phyloP scores from a whole-genome alignment of 306 rosid genomes.

The Oxytropis ochrocephala region DNA sequence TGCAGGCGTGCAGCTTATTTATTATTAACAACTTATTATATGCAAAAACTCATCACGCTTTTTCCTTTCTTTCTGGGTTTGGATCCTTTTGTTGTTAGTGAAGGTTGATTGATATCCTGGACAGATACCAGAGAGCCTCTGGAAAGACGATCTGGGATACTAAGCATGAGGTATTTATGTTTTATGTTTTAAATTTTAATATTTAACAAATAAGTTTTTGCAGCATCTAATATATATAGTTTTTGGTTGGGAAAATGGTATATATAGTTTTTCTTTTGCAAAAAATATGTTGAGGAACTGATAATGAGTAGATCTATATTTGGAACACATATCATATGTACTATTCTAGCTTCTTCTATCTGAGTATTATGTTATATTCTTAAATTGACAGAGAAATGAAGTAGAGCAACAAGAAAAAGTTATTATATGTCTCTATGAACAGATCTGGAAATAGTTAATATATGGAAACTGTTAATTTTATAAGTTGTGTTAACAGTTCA shows the following conservation, averaged over 20 bases:
- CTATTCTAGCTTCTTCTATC: neutral
- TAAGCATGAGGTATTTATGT: conserved; percentile 98
- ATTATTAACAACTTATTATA: too few species aligned
- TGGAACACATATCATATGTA: conserved; percentile 19
- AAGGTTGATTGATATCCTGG: conserved; percentile 60
- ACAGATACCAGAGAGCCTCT: conserved; percentile 61
- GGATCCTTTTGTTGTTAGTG: neutral
- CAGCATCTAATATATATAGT: too few species aligned
- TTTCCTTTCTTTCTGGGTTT: neutral
- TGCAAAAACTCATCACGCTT: too few species aligned
- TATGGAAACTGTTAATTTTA: too few species aligned
- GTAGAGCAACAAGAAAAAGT: too few species aligned
- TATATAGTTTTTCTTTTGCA: conserved; percentile 22
- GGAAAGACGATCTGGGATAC: conserved; percentile 76
- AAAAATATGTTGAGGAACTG: conserved; percentile 38
- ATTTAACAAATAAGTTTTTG: too few species aligned
- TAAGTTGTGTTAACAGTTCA: too few species aligned
- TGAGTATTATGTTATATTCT: conserved; percentile 4
- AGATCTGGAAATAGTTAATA: too few species aligned
- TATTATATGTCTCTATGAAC: too few species aligned
- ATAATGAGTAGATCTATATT: conserved; percentile 60
- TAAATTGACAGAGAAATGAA: conserved; percentile 20
- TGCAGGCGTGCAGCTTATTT: too few species aligned
- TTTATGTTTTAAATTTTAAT: too few species aligned
- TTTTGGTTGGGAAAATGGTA: neutral